Base-by-base conservation (phyloP, 2,329 filamentous ascomycete genomes). In the Arachnomyces sp. region DNA sequence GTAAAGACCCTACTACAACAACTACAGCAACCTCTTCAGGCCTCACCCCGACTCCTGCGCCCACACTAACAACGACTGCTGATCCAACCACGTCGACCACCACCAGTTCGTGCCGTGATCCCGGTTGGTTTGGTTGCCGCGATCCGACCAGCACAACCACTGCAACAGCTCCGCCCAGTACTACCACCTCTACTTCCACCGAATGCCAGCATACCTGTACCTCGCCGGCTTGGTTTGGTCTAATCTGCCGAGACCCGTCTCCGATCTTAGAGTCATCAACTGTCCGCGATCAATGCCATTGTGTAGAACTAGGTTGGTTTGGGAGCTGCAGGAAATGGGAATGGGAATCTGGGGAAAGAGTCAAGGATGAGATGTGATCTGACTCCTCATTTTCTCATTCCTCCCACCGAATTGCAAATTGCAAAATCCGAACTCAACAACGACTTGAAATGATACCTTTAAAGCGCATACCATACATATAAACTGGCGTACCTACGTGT, bases 291-390 rank as follows among this genome's bases (percentile, higher is more conserved):
- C 55, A 51, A 38, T 53, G 48, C 16, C 57, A 49, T 3, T 72
- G 69, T 39, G 44, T 57, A 6, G 52, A 45, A 11, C 59, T 64
- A 36, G 63, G 52, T 44, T 71, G 67, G 67, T 45, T 71, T 15
- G 67, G 68, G 2, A 42, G 58, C 18, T 72, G 69, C 44, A 63
- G 62, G 38, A 57, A 65, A 28, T 64, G 63, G 61, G 21, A 25
- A 25, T 25, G 21, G 21, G 21, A 25, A 9, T 5, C 21, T 5
- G 21, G 21, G 21, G 21, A 25, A 9, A 25, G 21, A 9, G 9
- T 25, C 21, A 25, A 25, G 9, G 21, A 25, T 25, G 21, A 25
- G 21, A 25, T 25, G 21, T 25, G 21, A 25, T 25, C 5, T 25
- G 21, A 5, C 5, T 5, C 9, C 21, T 9, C 21, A 25, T 25